Base-by-base conservation (phyloP, 176 grass and related monocot genomes). In the Avena eriantha region DNA sequence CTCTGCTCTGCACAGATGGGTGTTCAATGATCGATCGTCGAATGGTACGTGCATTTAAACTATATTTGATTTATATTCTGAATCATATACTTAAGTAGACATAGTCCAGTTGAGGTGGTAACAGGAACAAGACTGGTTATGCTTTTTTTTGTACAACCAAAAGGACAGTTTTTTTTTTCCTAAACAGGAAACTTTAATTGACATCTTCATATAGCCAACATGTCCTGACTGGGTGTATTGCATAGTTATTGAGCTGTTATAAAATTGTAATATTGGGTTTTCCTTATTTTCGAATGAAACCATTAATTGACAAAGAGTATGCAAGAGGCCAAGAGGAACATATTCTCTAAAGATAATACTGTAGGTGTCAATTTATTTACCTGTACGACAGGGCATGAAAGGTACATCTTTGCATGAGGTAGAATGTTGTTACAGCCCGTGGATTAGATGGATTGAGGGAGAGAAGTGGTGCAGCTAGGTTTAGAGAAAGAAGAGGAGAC, bases 1-100 rank as follows among this genome's bases (percentile, higher is more conserved):
- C 96, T 60, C 88, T 98, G 84, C 93, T 98, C 31, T 98, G 96
- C 78, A 94, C 96, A 51, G 96, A 98, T 92, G 96, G 96, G 47
- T 98, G 96, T 77, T 98, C 91, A 39, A 98, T 98, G 96, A 88
- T 95, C 26, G 96, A 98, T 87, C 96, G 96, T 69, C 90, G 96
- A 78, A 98, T 98, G 96, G 96, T 98, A 95, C 19, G 84, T 17
- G 7, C 18, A 91, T 82, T 83, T 86, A 24, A 45, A 50, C 51
- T 90, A 71, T 8, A 31, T 82, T 71, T 69, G 6, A 51, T 87
- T 91, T 41, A 59, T 63, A 13, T 46, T 67, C 90, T 21, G 46
- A 82, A 57, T 29, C 14, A 79, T 86, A 55, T 64, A 57, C n/a
- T 34, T 86, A 17, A 70, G 2, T n/a, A 17, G 61, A 14, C 59